A percentile compares a stretch with the other conserved stretches of the same genome.
Conservation (phyloP, 2,329 filamentous ascomycete genomes). For the Microcera coccophila region DNA sequence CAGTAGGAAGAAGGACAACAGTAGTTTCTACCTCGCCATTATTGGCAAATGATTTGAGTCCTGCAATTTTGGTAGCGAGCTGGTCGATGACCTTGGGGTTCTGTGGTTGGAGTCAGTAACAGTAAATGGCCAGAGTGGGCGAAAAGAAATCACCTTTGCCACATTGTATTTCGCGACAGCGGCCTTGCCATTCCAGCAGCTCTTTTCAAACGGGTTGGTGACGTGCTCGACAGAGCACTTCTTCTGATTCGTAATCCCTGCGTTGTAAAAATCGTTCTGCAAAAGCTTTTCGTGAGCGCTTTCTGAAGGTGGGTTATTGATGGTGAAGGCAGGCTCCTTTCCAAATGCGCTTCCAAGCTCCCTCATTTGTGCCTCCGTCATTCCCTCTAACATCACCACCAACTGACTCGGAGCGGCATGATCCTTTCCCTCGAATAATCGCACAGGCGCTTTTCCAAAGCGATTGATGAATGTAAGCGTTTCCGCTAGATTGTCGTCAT, state of each 20-base stretch:
- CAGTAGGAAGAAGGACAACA: conserved; percentile 51
- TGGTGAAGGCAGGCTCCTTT: conserved; percentile 45
- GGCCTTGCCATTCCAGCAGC: conserved; percentile 44
- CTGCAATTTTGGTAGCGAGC: conserved; percentile 42
- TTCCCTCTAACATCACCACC: conserved; percentile 56
- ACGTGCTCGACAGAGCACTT: conserved; percentile 38
- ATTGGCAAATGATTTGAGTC: conserved; percentile 44
- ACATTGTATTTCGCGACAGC: conserved; percentile 44
- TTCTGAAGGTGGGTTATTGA: conserved; percentile 43
- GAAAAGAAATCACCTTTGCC: conserved; percentile 35
- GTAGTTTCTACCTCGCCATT: conserved; percentile 53
- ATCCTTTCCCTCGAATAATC: conserved; percentile 45
- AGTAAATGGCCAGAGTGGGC: not conserved
- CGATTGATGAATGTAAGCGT: conserved; percentile 55
- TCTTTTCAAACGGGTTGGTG: conserved; percentile 40
- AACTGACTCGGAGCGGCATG: conserved; percentile 48
- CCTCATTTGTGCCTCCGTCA: conserved; percentile 44
- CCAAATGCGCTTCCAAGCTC: conserved; percentile 38
- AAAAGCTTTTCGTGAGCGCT: conserved; percentile 42
- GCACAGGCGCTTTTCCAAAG: conserved; percentile 51
- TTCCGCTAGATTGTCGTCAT: conserved; percentile 39
- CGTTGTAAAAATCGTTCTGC: conserved; percentile 38
- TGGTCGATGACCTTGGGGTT: conserved; percentile 40
- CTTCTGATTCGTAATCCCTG: conserved; percentile 34
- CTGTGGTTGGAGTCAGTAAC: conserved; percentile 31